Conservation (phyloP, 1,284 basidiomycete genomes). For the Meripilus lineatus region DNA sequence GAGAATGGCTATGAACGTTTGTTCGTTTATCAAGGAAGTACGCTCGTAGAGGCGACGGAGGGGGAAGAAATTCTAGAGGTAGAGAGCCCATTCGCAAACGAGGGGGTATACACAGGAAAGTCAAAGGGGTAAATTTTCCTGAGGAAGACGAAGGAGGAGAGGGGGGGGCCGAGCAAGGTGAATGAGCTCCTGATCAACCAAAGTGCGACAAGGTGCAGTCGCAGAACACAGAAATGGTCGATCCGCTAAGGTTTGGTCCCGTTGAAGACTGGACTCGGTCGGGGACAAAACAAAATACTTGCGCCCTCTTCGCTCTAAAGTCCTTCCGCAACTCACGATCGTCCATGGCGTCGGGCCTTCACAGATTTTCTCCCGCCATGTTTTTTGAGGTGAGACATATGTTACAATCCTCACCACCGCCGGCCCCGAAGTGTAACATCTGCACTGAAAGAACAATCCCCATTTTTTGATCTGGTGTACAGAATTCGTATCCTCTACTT, state of each 20-base stretch:
- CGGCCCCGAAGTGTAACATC: too few relatives aligned
- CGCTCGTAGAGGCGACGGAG: too few relatives aligned
- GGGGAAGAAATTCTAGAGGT: slow-evolving; percentile 17
- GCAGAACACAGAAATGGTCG: slow-evolving; percentile 22
- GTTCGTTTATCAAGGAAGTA: too few relatives aligned
- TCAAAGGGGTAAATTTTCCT: slow-evolving; percentile 16
- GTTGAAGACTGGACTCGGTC: slow-evolving; percentile 13
- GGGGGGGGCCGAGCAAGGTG: slow-evolving; percentile 19
- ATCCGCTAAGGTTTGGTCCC: slow-evolving; percentile 33
- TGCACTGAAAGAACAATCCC: too few relatives aligned
- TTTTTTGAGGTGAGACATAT: too few relatives aligned
- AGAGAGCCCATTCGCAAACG: slow-evolving; percentile 26
- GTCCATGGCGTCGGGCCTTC: too few relatives aligned
- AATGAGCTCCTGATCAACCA: slow-evolving; percentile 18
- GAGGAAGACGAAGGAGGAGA: slow-evolving; percentile 10
- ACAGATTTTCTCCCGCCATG: too few relatives aligned
- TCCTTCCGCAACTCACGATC: too few relatives aligned
- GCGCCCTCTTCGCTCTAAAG: not conserved
- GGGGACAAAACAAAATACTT: not conserved
- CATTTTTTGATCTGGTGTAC: too few relatives aligned
- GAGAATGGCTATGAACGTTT: too few relatives aligned
- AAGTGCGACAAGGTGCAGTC: slow-evolving; percentile 14
- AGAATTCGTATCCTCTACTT: too few relatives aligned
- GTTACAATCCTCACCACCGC: too few relatives aligned
- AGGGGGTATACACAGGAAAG: slow-evolving; percentile 17